phyloP scores from a whole-genome alignment of 768 basidiomycete genomes.

The Stropharia rugosoannulata region DNA sequence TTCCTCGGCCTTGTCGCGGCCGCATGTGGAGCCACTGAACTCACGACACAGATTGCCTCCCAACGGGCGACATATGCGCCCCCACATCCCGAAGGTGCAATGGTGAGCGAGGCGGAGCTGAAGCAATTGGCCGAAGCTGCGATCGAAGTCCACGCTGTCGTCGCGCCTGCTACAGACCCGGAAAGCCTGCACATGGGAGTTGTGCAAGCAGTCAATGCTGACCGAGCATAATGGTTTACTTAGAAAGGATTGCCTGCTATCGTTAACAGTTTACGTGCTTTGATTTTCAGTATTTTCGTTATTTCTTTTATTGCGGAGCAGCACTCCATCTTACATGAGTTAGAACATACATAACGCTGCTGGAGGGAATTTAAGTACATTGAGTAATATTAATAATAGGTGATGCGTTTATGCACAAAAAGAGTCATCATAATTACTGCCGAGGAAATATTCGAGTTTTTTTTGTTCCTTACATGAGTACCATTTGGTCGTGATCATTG shows the following conservation, averaged over 20 bases:
- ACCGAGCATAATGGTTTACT: background rate
- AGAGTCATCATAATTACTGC: too few species aligned
- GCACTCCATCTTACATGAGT: too few species aligned
- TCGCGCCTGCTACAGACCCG: background rate
- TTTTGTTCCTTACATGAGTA: too few species aligned
- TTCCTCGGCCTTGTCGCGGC: slow-evolving; percentile 97
- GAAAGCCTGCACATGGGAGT: slow-evolving; percentile 15
- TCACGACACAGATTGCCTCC: slow-evolving; percentile 70
- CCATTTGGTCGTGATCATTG: too few species aligned
- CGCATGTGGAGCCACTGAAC: slow-evolving; percentile 45
- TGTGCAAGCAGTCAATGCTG: slow-evolving; percentile 16
- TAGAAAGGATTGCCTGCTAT: background rate
- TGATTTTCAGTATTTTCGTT: background rate
- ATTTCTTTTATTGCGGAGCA: background rate
- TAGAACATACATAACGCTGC: too few species aligned
- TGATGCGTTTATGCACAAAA: too few species aligned
- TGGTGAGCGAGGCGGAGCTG: slow-evolving; percentile 67
- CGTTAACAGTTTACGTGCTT: background rate
- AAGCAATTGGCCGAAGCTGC: slow-evolving; percentile 29
- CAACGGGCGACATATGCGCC: slow-evolving; percentile 66
- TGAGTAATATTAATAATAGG: too few species aligned
- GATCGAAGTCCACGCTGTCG: slow-evolving; percentile 8
- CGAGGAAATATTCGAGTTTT: too few species aligned
- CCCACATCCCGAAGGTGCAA: slow-evolving; percentile 73
- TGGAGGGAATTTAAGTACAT: too few species aligned